phyloP scores from a whole-genome alignment of 2,329 filamentous ascomycete species.

The Onygenales sp. region DNA sequence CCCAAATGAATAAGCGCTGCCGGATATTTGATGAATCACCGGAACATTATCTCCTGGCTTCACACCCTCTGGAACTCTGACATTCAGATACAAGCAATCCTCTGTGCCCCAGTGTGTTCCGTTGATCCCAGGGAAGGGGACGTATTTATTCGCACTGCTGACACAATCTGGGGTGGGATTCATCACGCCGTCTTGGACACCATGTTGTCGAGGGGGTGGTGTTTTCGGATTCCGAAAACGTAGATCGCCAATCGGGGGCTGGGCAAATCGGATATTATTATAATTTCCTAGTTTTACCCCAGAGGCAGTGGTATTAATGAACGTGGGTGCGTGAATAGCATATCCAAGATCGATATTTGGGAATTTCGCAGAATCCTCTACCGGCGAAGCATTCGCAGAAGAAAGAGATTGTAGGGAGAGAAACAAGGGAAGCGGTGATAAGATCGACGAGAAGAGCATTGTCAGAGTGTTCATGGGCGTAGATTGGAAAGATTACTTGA shows the following conservation, averaged over 20 bases:
- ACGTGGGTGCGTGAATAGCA: conserved; percentile 7
- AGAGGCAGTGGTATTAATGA: conserved; percentile 1
- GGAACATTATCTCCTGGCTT: conserved; percentile 2
- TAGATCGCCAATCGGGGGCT: conserved; percentile 6
- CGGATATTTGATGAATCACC: conserved; percentile 6
- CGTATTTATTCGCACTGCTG: neutral
- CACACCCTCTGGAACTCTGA: conserved; percentile 5
- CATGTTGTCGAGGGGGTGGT: conserved; percentile 3
- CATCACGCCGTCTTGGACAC: conserved; percentile 3
- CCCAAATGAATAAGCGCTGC: conserved; percentile 2
- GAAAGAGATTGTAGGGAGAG: neutral
- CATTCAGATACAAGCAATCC: conserved; percentile 9
- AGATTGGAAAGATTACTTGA: neutral
- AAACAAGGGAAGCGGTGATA: neutral
- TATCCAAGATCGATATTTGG: conserved; percentile 10
- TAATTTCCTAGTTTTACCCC: conserved; percentile 7
- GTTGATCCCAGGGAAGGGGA: neutral
- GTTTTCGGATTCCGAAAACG: conserved; percentile 7
- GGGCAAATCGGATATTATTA: conserved; percentile 13
- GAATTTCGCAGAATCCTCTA: neutral
- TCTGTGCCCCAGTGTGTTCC: conserved; percentile 2
- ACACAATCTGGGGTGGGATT: conserved; percentile 5
- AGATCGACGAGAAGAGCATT: neutral
- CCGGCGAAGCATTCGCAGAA: neutral
- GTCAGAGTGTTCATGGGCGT: neutral